Evolutionary conservation across 495 filamentous ascomycete species (phyloP), one percentile per base, ranked within the genome.

Genomic region (Penicillium cosmopolitanum): DNA sequence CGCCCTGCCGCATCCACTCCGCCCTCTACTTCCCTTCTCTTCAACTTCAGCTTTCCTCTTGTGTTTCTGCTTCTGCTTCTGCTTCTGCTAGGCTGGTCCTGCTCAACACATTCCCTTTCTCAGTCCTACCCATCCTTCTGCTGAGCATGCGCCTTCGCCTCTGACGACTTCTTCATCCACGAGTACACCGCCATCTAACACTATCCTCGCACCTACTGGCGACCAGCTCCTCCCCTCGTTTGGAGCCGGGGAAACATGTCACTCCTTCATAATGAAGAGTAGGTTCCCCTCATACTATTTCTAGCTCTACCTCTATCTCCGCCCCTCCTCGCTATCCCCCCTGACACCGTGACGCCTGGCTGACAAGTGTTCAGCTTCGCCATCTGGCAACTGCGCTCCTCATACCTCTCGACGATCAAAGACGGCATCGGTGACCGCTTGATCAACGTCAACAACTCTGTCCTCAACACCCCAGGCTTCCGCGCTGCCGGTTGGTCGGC

Each of bases 191-290:
- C 36, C 11, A 31, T 31, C 28, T 5, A n/a, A 38, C 15, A 12
- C 36, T n/a, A 12, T 38, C 36, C 36, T n/a, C 36, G 6, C 36
- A 4, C 36, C 36, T 44, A 1, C n/a, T 42, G n/a, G 23, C 7
- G 58, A 46, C 18, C 40, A 40, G 31, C 51, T 52, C 23, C 53
- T 52, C 28, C 31, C 47, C 34, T 58, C 18, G 13, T 36, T 38
- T 21, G 40, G 34, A 36, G 13, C 23, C 21, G 12, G 21, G 28
- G 3, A 59, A 76, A 66, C 25, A 98, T 97, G 95, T 96, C 94
- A 65, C 84, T 98, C 67, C 88, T 98, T 56, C 92, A 96, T 73
- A 92, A 96, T 61, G 94, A 98, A 85, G 94, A 98, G 93, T 96
- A 87, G 56, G 89, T 79, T 38, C 21, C 16, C 43, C 11, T 10